Evolutionary conservation across 768 basidiomycete genomes (phyloP).

Genomic region (Naganishia vaughanmartiniae): DNA sequence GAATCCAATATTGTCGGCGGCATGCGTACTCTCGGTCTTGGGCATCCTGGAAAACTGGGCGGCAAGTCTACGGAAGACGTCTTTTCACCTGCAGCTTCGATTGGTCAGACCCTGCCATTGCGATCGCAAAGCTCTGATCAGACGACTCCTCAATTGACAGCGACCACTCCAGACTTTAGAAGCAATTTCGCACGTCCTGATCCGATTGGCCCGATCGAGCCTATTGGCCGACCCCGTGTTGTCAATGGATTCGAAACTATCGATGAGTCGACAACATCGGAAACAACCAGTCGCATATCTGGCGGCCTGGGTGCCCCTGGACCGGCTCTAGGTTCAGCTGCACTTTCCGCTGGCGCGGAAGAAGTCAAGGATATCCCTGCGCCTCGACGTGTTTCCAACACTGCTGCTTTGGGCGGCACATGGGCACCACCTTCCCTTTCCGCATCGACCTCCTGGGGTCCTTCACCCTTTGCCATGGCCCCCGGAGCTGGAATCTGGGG

Average conservation of each 20-base stretch:
- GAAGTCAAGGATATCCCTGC: constrained; percentile 46
- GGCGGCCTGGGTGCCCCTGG: constrained; percentile 37
- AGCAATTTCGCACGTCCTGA: constrained; percentile 15
- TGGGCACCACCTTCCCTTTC: constrained; percentile 19
- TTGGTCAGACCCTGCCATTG: constrained; percentile 7
- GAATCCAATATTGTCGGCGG: constrained; percentile 26
- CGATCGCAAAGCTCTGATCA: constrained; percentile 8
- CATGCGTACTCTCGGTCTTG: constrained; percentile 44
- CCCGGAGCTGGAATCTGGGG: constrained; percentile 23
- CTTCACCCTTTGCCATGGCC: constrained; percentile 19
- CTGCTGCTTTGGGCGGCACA: constrained; percentile 16
- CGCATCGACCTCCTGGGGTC: constrained; percentile 15
- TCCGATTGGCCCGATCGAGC: constrained; percentile 33
- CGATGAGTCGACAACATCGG: constrained; percentile 25
- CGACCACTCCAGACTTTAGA: constrained; percentile 19
- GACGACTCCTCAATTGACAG: background rate
- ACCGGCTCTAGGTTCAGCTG: constrained; percentile 48
- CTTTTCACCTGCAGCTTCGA: constrained; percentile 37
- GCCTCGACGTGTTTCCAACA: constrained; percentile 38
- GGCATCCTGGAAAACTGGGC: constrained; percentile 40
- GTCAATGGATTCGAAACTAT: constrained; percentile 19
- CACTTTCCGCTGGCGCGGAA: constrained; percentile 43
- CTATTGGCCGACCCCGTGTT: constrained; percentile 39
- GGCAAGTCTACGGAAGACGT: constrained; percentile 13
- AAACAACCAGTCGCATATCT: constrained; percentile 30